Percentiles rank a stretch among this genome's conserved stretches.
phyloP scores from a whole-genome alignment of 345 rosid genomes.

The Arabis alpina region DNA sequence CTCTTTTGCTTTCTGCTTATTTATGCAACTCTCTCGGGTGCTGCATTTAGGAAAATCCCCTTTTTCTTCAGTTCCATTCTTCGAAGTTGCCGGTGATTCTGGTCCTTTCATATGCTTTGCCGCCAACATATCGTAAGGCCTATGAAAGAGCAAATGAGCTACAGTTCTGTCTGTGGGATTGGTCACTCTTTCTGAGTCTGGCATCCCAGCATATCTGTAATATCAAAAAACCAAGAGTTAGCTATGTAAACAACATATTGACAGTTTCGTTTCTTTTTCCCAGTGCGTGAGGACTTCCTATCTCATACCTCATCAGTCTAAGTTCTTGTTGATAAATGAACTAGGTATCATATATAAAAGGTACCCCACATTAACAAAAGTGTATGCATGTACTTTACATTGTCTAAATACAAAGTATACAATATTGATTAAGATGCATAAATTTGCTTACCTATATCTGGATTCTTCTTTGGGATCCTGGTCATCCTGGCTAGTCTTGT shows the following conservation, averaged over 20 bases:
- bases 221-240: conserved; percentile 30
- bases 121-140: conserved; percentile 54
- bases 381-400: conserved; percentile 18
- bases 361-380: neutral
- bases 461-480: conserved; percentile 52
- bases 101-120: conserved; percentile 59
- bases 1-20: conserved; percentile 41
- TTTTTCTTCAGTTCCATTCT: conserved; percentile 47
- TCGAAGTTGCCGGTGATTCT: conserved; percentile 60
- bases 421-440: conserved; percentile 17
- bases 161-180: conserved; percentile 86
- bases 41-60: conserved; percentile 37
- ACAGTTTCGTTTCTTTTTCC: neutral
- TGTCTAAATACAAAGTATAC: neutral
- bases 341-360: conserved; percentile 1
- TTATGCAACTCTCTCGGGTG: conserved; percentile 39
- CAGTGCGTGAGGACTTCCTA: neutral
- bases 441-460: conserved; percentile 56
- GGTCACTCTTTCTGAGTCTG: conserved; percentile 80
- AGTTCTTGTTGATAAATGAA: neutral
- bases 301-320: neutral
- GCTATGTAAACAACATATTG: conserved; percentile 18
- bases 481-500: conserved; percentile 57
- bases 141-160: conserved; percentile 88
- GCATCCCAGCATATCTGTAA: conserved; percentile 54